Evolutionary conservation across 2,329 filamentous ascomycete species (phyloP).

Genomic region (Plectosphaerella plurivora): DNA sequence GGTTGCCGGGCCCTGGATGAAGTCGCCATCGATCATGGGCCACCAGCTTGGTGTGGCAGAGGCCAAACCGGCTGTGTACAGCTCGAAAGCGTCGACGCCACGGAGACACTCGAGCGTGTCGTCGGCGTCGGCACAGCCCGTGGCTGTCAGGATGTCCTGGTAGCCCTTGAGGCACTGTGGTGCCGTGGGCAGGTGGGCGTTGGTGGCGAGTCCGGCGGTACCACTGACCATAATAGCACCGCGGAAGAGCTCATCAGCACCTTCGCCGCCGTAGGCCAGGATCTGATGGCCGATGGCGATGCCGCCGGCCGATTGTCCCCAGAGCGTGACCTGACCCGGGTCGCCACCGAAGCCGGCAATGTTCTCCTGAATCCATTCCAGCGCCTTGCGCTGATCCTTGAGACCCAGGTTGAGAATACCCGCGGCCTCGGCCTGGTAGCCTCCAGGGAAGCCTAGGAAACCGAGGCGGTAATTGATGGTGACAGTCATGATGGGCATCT

Average conservation of each 20-base stretch:
- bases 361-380: conserved; percentile 53
- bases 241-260: conserved; percentile 4
- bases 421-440: conserved; percentile 34
- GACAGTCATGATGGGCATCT: conserved; percentile 42
- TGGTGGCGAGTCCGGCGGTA: neutral
- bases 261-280: conserved; percentile 5
- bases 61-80: neutral
- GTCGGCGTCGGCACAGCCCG: conserved; percentile 4
- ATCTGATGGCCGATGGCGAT: conserved; percentile 5
- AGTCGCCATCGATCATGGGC: conserved; percentile 5
- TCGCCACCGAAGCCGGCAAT: conserved; percentile 50
- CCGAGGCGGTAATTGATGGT: conserved; percentile 47
- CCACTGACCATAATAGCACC: conserved; percentile 6
- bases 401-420: conserved; percentile 52
- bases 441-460: conserved; percentile 52
- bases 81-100: neutral
- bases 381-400: conserved; percentile 42
- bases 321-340: conserved; percentile 40
- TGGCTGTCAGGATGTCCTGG: neutral
- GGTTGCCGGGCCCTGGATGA: neutral
- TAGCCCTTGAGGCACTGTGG: neutral
- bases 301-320: conserved; percentile 41
- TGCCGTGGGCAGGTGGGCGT: neutral
- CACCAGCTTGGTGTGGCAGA: conserved; percentile 1
- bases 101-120: conserved; percentile 6